phyloP scores from a whole-genome alignment of 164 flowering plant species.

The Chloranthus sessilifolius region DNA sequence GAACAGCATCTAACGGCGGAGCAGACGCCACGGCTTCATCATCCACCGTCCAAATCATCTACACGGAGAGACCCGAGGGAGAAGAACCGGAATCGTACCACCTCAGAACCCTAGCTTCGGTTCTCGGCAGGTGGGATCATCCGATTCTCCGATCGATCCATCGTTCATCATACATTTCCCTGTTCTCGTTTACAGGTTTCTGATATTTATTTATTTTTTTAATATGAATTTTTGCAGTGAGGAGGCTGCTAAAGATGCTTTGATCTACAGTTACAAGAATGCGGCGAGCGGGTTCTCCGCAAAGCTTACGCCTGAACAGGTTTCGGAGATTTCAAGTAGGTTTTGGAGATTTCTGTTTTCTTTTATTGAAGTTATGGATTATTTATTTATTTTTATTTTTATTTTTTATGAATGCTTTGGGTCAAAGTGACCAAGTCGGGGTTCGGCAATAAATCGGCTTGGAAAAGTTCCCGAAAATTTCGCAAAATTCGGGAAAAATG shows the following conservation, averaged over 20 bases:
- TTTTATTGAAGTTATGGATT: too few relatives aligned
- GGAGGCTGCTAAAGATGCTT: constrained; percentile 78
- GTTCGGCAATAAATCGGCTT: too few relatives aligned
- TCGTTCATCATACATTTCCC: background rate
- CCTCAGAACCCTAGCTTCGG: constrained; percentile 56
- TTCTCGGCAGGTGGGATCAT: constrained; percentile 83
- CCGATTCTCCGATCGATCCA: too few relatives aligned
- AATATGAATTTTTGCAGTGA: constrained; percentile 48
- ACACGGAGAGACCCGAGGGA: constrained; percentile 52
- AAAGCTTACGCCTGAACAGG: constrained; percentile 83
- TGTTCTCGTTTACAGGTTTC: background rate
- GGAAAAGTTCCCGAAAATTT: too few relatives aligned
- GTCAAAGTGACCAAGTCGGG: too few relatives aligned
- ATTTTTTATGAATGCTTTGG: too few relatives aligned
- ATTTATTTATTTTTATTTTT: too few relatives aligned
- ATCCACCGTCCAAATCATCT: constrained; percentile 77
- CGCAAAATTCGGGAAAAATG: too few relatives aligned
- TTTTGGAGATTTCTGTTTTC: too few relatives aligned
- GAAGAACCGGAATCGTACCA: constrained; percentile 54
- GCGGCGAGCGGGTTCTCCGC: constrained; percentile 92
- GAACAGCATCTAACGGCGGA: background rate
- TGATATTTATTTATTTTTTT: background rate
- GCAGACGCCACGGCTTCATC: constrained; percentile 15
- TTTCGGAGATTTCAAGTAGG: constrained; percentile 54
- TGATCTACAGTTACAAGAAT: constrained; percentile 71